These are phyloP conservation scores for Spatholobus suberectus DNA, from an alignment of 306 rosid species.

Conservation along the genomic window DNA sequence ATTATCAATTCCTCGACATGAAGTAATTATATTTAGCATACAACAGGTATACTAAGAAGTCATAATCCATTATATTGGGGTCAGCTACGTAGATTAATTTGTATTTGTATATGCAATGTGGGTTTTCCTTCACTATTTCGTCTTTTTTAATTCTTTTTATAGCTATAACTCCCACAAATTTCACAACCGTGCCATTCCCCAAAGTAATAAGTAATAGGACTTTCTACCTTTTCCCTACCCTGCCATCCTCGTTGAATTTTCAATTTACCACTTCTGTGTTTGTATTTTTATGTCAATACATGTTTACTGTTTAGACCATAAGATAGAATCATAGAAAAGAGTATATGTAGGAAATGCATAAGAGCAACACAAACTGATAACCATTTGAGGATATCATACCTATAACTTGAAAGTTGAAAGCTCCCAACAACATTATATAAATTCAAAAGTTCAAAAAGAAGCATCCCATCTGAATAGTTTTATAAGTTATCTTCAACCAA, in stretches of 20 bases:
- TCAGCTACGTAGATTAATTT: not conserved
- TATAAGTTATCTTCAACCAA: constrained; percentile 4
- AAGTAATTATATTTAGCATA: not conserved
- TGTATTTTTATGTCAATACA: not conserved
- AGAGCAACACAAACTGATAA: constrained; percentile 13
- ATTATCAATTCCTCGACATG: not conserved
- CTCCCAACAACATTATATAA: not conserved
- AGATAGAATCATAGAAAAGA: not conserved
- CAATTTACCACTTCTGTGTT: constrained; percentile 9
- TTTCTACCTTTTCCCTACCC: constrained; percentile 22
- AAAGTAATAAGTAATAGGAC: not conserved
- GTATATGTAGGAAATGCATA: not conserved
- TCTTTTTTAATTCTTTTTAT: not conserved
- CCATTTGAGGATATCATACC: not conserved
- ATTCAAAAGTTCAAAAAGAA: constrained; percentile 23
- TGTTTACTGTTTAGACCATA: not conserved
- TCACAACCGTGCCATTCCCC: constrained; percentile 6
- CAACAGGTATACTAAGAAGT: constrained; percentile 12
- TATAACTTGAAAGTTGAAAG: constrained; percentile 24
- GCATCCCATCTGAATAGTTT: constrained; percentile 10
- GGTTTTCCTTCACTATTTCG: constrained; percentile 14
- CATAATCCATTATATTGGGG: not conserved
- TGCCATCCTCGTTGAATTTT: constrained; percentile 13
- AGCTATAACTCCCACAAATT: constrained; percentile 4
- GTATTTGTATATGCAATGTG: not conserved